These are phyloP conservation scores for Epichloe uncinata DNA, from an alignment of 2,329 filamentous ascomycete species.

Conservation along the genomic window DNA sequence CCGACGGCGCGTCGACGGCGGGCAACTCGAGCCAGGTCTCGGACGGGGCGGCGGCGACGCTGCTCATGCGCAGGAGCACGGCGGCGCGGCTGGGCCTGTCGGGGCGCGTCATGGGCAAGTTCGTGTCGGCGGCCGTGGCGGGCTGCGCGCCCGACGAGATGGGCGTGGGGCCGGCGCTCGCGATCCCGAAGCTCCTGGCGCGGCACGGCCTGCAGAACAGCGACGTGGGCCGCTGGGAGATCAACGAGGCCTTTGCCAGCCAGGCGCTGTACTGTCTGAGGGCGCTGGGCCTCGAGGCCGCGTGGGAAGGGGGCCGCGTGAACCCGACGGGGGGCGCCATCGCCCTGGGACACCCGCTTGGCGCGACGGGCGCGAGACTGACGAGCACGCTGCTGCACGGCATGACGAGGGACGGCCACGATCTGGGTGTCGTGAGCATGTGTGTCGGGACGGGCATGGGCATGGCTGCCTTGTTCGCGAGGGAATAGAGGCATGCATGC, in stretches of 20 bases:
- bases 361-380: slow-evolving; percentile 77
- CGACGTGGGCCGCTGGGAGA: slow-evolving; percentile 79
- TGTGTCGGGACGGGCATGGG: slow-evolving; percentile 77
- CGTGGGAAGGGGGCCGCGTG: slow-evolving; percentile 52
- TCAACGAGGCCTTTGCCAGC: slow-evolving; percentile 72
- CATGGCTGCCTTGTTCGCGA: slow-evolving; percentile 54
- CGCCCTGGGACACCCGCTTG: slow-evolving; percentile 83
- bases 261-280: slow-evolving; percentile 59
- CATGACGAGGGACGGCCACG: slow-evolving; percentile 53
- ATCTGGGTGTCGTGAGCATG: slow-evolving; percentile 83
- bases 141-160: slow-evolving; percentile 86
- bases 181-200: slow-evolving; percentile 68
- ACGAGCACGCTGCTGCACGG: slow-evolving; percentile 56
- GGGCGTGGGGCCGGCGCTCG: slow-evolving; percentile 79
- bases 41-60: slow-evolving; percentile 71
- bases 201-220: slow-evolving; percentile 45
- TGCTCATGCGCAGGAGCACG: slow-evolving; percentile 75
- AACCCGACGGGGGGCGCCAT: slow-evolving; percentile 96
- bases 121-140: slow-evolving; percentile 60
- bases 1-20: slow-evolving; percentile 65
- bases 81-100: slow-evolving; percentile 60
- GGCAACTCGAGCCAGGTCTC: slow-evolving; percentile 80
- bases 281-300: slow-evolving; percentile 51
- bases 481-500: slow-evolving; percentile 28
- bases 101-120: slow-evolving; percentile 64